Percentiles rank a stretch among this genome's conserved stretches.
Conservation (phyloP, 2,329 filamentous ascomycete species). For the Karstenula rhodostoma region DNA sequence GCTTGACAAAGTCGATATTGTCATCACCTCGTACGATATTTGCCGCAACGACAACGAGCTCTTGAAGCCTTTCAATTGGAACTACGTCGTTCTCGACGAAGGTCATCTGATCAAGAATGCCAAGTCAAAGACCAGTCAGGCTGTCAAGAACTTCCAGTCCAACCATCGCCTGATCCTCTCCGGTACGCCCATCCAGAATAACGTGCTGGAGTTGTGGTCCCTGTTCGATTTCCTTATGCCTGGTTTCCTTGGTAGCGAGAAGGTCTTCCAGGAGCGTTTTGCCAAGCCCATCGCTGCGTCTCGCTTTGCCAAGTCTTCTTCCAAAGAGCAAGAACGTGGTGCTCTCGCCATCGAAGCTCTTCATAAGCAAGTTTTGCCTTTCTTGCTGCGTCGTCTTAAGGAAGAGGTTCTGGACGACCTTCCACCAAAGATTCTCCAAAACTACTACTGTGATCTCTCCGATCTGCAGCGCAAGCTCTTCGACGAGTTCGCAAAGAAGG, state of each 20-base stretch:
- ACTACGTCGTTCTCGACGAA: constrained; percentile 96
- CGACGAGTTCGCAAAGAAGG: constrained; percentile 94
- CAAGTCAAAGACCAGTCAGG: constrained; percentile 92
- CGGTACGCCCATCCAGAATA: constrained; percentile 97
- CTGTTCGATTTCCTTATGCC: constrained; percentile 99
- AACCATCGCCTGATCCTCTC: constrained; percentile 97
- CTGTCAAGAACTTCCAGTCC: constrained; percentile 87
- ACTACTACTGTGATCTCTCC: constrained; percentile 98
- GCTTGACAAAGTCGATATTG: constrained; percentile 83
- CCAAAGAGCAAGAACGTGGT: constrained; percentile 96
- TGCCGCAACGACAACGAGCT: constrained; percentile 94
- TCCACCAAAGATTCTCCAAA: constrained; percentile 97
- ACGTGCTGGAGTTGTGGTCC: constrained; percentile 96
- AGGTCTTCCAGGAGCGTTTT: constrained; percentile 95
- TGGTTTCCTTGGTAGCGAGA: constrained; percentile 93
- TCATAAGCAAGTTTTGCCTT: constrained; percentile 96
- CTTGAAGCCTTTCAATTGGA: constrained; percentile 86
- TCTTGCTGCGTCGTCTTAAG: constrained; percentile 93
- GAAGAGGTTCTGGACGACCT: constrained; percentile 97
- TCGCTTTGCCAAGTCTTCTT: constrained; percentile 95
- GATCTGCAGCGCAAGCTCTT: constrained; percentile 95
- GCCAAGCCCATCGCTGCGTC: constrained; percentile 95
- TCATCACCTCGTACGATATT: constrained; percentile 98
- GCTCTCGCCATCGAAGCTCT: constrained; percentile 97
- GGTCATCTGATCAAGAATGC: constrained; percentile 99